Base-by-base conservation (phyloP, 768 basidiomycete species). In the Lentinula detonsa region DNA sequence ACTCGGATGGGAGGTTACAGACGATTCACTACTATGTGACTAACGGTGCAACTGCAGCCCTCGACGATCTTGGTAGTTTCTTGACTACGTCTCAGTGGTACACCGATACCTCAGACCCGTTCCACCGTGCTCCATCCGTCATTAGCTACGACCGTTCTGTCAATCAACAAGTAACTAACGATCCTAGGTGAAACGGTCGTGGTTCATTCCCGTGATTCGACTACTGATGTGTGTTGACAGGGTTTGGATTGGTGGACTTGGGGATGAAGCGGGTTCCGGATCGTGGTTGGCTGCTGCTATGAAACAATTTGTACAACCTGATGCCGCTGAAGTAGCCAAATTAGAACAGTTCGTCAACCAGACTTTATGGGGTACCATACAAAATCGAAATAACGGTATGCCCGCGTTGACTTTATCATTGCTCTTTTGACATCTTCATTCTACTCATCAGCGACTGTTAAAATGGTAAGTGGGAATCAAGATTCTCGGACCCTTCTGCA, bases 191-290 rank as follows among this genome's bases (percentile, higher is more conserved):
- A 60, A 49, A 15, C 21, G 1, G 21, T 18, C 6, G 49, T 37
- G n/a, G 4, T 33, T 6, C 28, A 9, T 49, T 49, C 4, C 10
- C 48, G 7, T 31, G 21, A 49, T 23, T 9, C 7, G 23, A 28
- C 21, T 9, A 28, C 2, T 28, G 23, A 23, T 13, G n/a, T 13
- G 23, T 42, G 2, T 28, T 39, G 5, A 4, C 15, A 60, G 83
- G 42, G 81, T 81, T 13, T 85, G 83, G 83, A 85, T 85, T 56
- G 78, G 81, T n/a, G 83, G 83, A 0, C 65, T 84, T 61, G 82
- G 81, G 54, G 82, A 85, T 63, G 83, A 85, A 67, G 83, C 79
- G n/a, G 83, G 83, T 33, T 82, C 83, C 0, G 82, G 82, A 10
- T 82, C 81, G 23, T 84, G 81, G 81, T 65, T 85, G 13, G 81